phyloP scores from a whole-genome alignment of 768 basidiomycete species.

The Fibroporia radiculosa region DNA sequence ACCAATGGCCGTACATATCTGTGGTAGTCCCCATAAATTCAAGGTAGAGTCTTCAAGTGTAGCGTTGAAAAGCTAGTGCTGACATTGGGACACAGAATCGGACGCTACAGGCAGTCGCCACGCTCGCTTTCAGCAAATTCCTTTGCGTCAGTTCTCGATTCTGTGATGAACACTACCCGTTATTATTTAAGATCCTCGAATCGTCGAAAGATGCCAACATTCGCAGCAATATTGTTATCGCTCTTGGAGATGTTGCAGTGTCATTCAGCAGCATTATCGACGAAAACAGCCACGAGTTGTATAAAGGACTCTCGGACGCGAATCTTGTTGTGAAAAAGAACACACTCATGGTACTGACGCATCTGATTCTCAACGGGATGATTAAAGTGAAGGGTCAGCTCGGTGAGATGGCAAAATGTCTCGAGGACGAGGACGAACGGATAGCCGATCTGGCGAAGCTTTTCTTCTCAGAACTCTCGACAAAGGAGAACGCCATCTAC shows the following conservation, averaged over 20 bases:
- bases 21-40: conserved; percentile 84
- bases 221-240: conserved; percentile 94
- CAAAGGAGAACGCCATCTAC: conserved; percentile 98
- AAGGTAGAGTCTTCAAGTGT: conserved; percentile 43
- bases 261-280: conserved; percentile 98
- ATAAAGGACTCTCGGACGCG: conserved; percentile 85
- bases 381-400: conserved; percentile 99
- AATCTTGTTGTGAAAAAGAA: conserved; percentile 96
- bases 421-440: conserved; percentile 83
- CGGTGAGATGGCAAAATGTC: conserved; percentile 99
- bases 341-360: conserved; percentile 96
- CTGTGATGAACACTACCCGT: conserved; percentile 81
- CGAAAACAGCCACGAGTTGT: conserved; percentile 93
- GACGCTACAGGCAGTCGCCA: conserved; percentile 79
- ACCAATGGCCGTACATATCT: conserved; percentile 85
- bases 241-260: conserved; percentile 94
- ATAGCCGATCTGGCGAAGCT: conserved; percentile 94
- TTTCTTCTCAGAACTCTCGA: conserved; percentile 93
- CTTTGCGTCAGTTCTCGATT: conserved; percentile 92
- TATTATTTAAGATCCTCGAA: conserved; percentile 92
- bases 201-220: conserved; percentile 86
- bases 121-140: conserved; percentile 88
- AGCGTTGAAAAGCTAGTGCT: neutral
- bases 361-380: conserved; percentile 97
- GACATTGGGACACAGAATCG: too few relatives aligned